Evolutionary conservation across 2,329 filamentous ascomycete genomes (phyloP).

Genomic region (Parastagonospora nodorum): DNA sequence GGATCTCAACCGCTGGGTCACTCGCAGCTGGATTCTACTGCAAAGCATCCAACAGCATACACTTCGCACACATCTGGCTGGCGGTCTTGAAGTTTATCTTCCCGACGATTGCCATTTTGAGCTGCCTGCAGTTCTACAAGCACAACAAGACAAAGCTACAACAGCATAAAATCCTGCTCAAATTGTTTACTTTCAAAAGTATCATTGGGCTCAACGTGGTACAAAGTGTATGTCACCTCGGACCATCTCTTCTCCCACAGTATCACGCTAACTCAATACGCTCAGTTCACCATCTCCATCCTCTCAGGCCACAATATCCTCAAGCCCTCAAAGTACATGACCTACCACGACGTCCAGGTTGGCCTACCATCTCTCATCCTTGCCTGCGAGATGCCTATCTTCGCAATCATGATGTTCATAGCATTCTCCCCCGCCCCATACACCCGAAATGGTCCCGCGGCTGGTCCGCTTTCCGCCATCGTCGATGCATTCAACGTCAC

Average conservation of each 20-base stretch:
- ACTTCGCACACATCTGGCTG: slow-evolving; percentile 42
- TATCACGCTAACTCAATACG: neutral
- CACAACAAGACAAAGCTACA: slow-evolving; percentile 23
- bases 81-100: slow-evolving; percentile 23
- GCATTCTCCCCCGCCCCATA: slow-evolving; percentile 34
- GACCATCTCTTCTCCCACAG: neutral
- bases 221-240: slow-evolving; percentile 28
- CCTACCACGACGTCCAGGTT: slow-evolving; percentile 34
- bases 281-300: slow-evolving; percentile 35
- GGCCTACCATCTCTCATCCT: slow-evolving; percentile 35
- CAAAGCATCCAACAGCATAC: slow-evolving; percentile 30
- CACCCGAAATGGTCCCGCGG: slow-evolving; percentile 16
- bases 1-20: slow-evolving; percentile 30
- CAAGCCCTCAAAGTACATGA: slow-evolving; percentile 32
- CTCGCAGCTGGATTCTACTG: slow-evolving; percentile 35
- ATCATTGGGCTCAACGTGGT: slow-evolving; percentile 37
- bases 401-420: slow-evolving; percentile 31
- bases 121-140: slow-evolving; percentile 31
- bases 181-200: slow-evolving; percentile 39
- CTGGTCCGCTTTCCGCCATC: slow-evolving; percentile 25
- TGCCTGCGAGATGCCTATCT: slow-evolving; percentile 40
- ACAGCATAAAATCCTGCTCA: slow-evolving; percentile 33
- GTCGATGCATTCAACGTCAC: slow-evolving; percentile 34
- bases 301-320: slow-evolving; percentile 29
- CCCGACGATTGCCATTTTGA: slow-evolving; percentile 26